A percentile compares a stretch with the other conserved stretches of the same genome.
Evolutionary conservation across 306 rosid species (phyloP).

Genomic region (Cicer cuneatum): DNA sequence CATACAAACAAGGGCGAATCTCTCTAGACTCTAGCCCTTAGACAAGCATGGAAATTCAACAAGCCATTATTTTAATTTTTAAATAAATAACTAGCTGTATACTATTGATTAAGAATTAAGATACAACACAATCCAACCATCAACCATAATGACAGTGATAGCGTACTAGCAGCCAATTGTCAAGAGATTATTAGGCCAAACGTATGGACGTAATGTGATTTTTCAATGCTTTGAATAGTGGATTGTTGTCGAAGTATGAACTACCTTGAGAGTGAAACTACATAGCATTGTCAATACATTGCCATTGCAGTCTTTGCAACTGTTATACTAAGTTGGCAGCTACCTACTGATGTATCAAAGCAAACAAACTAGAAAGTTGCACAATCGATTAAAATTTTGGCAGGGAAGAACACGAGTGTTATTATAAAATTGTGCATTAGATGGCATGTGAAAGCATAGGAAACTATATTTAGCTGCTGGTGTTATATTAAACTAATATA

Average conservation of each 20-base stretch:
- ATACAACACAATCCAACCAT: slow-evolving; percentile 15
- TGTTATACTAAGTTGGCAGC: slow-evolving; percentile 19
- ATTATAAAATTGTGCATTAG: too few species aligned
- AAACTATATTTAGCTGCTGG: too few species aligned
- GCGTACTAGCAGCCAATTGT: slow-evolving; percentile 24
- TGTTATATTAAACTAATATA: too few species aligned
- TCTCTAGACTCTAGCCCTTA: too few species aligned
- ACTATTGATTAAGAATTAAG: slow-evolving; percentile 8
- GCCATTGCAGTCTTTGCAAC: slow-evolving; percentile 11
- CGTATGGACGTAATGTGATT: neutral
- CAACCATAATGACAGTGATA: slow-evolving; percentile 33
- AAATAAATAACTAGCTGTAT: neutral
- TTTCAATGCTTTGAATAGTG: slow-evolving; percentile 34
- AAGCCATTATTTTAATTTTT: neutral
- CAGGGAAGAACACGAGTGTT: too few species aligned
- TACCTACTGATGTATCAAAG: neutral
- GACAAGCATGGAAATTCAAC: too few species aligned
- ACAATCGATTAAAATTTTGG: neutral
- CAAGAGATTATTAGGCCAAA: slow-evolving; percentile 31
- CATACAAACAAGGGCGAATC: neutral
- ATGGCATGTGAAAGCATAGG: too few species aligned
- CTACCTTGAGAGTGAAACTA: slow-evolving; percentile 27
- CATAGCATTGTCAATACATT: neutral
- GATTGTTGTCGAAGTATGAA: slow-evolving; percentile 36
- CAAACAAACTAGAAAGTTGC: neutral